Base-by-base conservation (phyloP, 768 basidiomycete species). In the Lactarius quietus region DNA sequence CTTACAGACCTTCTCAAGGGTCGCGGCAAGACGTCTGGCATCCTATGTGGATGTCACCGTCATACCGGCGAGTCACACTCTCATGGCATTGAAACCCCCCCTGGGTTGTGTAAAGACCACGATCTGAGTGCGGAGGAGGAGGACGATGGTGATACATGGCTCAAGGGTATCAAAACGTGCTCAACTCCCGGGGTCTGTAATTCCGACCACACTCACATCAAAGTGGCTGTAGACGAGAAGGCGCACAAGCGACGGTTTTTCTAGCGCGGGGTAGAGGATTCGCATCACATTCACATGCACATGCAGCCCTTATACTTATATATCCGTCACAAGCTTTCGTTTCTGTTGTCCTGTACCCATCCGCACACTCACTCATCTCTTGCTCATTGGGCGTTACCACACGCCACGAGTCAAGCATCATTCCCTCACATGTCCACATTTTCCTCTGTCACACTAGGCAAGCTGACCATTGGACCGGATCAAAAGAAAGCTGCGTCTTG, bases 1-100 rank as follows among this genome's bases (percentile, higher is more conserved):
- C 84, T 99, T 63, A 90, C 93, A 14, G 94, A 98, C 74, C 77
- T 99, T 57, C 82, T 98, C 59, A 87, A 89, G 73, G 95, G 95
- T 31, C 80, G 78, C 57, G 89, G 90, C 61, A 90, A 89, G 73
- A 83, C 85, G 29, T 84, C 83, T 65, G 88, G 86, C 29, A 79
- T 96, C 64, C 81, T 95, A 56, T 97, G 95, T 73, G 86, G 87
- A 20, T 97, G 95, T 74, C 83, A 82, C 28, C 59, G 66, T 35
- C 61, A 66, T 33, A 35, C 17, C 6, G 45, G 54, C 20, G 23
- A 17, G 76, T 35, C 79, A 18, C 51, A 48, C 35, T 79, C 71
- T 76, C 76, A 57, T 75, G 83, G 68, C 59, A 73, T 78, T 41
- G 80, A 80, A 23, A 77, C 77, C 48, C 80, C 83, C 36, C 78